Evolutionary conservation across 345 rosid genomes (phyloP).

Genomic region (Orychophragmus violaceus): DNA sequence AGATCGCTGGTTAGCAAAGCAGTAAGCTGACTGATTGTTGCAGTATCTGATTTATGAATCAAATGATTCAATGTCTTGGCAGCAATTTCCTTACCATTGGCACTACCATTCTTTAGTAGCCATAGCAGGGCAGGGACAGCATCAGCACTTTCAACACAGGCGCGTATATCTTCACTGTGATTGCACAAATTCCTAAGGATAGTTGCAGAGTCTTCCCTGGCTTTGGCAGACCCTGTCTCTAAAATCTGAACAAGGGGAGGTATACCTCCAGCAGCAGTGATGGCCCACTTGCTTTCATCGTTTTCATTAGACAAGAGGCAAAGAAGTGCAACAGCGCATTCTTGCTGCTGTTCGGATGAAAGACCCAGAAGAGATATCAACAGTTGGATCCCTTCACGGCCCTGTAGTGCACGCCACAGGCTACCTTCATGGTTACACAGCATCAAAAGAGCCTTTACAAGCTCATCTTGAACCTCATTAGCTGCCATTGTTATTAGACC

Average conservation of each 20-base stretch:
- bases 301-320: slow-evolving; percentile 90
- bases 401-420: slow-evolving; percentile 94
- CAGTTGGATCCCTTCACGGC: slow-evolving; percentile 97
- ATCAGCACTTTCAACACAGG: slow-evolving; percentile 99
- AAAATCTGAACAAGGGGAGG: slow-evolving; percentile 99
- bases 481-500: slow-evolving; percentile 96
- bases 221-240: slow-evolving; percentile 95
- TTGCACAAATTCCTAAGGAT: slow-evolving; percentile 96
- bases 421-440: slow-evolving; percentile 86
- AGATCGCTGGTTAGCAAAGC: slow-evolving; percentile 92
- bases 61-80: slow-evolving; percentile 96
- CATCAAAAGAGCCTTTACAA: slow-evolving; percentile 73
- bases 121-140: slow-evolving; percentile 99
- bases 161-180: slow-evolving; percentile 99
- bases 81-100: slow-evolving; percentile 96
- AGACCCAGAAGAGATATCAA: slow-evolving; percentile 98
- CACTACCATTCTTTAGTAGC: slow-evolving; percentile 95
- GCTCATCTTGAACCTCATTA: slow-evolving; percentile 95
- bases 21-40: slow-evolving; percentile 94
- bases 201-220: slow-evolving; percentile 96
- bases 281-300: slow-evolving; percentile 99
- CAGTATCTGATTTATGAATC: slow-evolving; percentile 95
- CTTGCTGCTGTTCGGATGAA: slow-evolving; percentile 99
- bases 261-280: slow-evolving; percentile 99
- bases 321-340: slow-evolving; percentile 97